Conservation (phyloP, 345 rosid genomes). For the Hypericum perforatum region DNA sequence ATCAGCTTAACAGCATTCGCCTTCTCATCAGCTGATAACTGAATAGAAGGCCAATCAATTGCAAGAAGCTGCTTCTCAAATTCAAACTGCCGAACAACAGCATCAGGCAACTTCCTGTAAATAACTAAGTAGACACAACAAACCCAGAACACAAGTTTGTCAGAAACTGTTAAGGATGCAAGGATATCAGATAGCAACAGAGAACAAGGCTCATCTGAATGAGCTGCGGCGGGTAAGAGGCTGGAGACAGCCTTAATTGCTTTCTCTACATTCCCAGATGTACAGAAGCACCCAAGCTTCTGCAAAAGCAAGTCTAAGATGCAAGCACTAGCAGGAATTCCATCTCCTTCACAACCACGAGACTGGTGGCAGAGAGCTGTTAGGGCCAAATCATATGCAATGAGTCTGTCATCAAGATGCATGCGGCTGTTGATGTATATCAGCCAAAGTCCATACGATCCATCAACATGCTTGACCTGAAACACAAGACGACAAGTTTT, state of each 20-base stretch:
- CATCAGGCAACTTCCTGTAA: conserved; percentile 94
- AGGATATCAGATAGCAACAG: conserved; percentile 65
- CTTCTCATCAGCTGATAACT: conserved; percentile 42
- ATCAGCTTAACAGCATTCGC: conserved; percentile 40
- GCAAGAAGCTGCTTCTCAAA: conserved; percentile 56
- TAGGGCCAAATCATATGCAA: conserved; percentile 66
- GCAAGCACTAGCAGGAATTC: conserved; percentile 52
- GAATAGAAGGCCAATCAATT: conserved; percentile 68
- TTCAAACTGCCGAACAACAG: conserved; percentile 60
- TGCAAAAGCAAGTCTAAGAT: conserved; percentile 82
- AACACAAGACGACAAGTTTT: conserved; percentile 25
- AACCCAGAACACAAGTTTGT: conserved; percentile 95
- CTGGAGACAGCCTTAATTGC: conserved; percentile 46
- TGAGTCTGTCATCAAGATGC: conserved; percentile 52
- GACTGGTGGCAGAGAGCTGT: conserved; percentile 40
- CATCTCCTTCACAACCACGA: conserved; percentile 32
- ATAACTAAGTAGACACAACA: conserved; percentile 93
- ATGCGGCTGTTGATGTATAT: conserved; percentile 77
- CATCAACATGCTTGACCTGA: conserved; percentile 63
- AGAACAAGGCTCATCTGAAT: conserved; percentile 51
- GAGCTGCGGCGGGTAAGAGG: conserved; percentile 30
- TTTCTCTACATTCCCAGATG: conserved; percentile 61
- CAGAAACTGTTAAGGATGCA: conserved; percentile 77
- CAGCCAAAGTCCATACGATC: conserved; percentile 82
- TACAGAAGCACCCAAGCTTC: conserved; percentile 70